Base-by-base conservation (phyloP, 2,329 filamentous ascomycete species). In the Trichoderma oligosporum region DNA sequence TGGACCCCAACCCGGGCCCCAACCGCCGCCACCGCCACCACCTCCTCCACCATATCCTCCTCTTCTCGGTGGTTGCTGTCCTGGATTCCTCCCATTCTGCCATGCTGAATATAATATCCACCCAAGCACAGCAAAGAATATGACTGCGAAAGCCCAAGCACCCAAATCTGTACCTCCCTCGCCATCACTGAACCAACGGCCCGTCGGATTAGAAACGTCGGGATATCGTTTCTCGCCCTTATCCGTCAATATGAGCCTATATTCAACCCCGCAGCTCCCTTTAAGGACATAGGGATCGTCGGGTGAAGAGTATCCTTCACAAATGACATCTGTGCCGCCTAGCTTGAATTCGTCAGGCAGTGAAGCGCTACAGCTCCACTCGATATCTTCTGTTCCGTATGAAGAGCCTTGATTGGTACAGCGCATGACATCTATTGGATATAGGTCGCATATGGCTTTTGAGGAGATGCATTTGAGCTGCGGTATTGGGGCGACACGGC, bases 211-310 rank as follows among this genome's bases (percentile, higher is more conserved):
- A 52, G 71, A 74, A 38, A 83, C 66, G 35, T 81, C 69, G 1
- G 87, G 89, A 69, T 87, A 92, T 64, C 79, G 83, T 64, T 81
- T 73, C 73, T 92, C 85, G 3, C 94, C 94, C 60, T 80, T 77
- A 9, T 87, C 84, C 1, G 92, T 97, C 52, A 97, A 76, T 0
- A 88, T 71, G 6, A 97, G 73, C 12, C 87, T 80, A 72, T 97
- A 97, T 73, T 96, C 90, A 22, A 96, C 92, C 12, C 88, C 94
- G 73, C 93, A 97, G 71, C 89, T 94, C 20, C 94, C 94, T 67
- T 89, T 91, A 54, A 97, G 75, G n/a, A 97, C 82, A 71, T 91
- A 95, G 0, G 84, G 84, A 70, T 97, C 94, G 45, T 93, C 83
- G 0, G 86, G 74, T 12, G 76, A 79, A 58, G 82, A 77, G 74